Base-by-base conservation (phyloP, 345 rosid genomes). In the Laguncularia racemosa region DNA sequence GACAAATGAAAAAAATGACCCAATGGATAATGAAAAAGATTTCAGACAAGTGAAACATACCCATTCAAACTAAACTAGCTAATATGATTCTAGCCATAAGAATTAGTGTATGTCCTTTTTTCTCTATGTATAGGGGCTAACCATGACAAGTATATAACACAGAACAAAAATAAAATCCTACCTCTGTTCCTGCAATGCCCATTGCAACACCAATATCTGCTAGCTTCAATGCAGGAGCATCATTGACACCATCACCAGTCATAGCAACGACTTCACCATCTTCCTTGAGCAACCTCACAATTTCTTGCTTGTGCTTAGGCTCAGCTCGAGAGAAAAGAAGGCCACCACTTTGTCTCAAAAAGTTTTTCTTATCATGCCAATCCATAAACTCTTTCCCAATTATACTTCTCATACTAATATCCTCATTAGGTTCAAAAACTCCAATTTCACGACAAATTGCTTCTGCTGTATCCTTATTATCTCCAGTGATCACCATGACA, bases 161-260 rank as follows among this genome's bases (percentile, higher is more conserved):
- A 33, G 9, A 33, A 33, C 40, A 33, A 6, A 33, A 20, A 61
- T 13, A 58, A 38, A 49, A 48, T 12, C 59, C 16, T 58, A 83
- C 89, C 89, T 83, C 85, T 6, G 85, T 83, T 67, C 85, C 85
- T 50, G 85, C 72, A 61, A 83, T 80, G 59, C 89, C 89, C 89
- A 83, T 83, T n/a, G 89, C 85, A 56, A 83, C 70, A 26, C 85
- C 89, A 20, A 78, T 80, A 52, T 83, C 85, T 3, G 89, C 85
- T 53, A 78, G 72, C 66, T 80, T 79, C 71, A 83, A 67, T 55
- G 89, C 85, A 48, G 89, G 89, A 15, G 89, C 89, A 72, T 83
- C 89, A 59, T 83, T 80, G 50, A 81, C 84, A 52, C 89, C 89
- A 33, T 83, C 85, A 44, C 89, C 89, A 2, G 83, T 83, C 78